Percentiles rank a stretch among this genome's conserved stretches.
Evolutionary conservation across 2,329 filamentous ascomycete species (phyloP).

Genomic region (Ascochyta lentis): DNA sequence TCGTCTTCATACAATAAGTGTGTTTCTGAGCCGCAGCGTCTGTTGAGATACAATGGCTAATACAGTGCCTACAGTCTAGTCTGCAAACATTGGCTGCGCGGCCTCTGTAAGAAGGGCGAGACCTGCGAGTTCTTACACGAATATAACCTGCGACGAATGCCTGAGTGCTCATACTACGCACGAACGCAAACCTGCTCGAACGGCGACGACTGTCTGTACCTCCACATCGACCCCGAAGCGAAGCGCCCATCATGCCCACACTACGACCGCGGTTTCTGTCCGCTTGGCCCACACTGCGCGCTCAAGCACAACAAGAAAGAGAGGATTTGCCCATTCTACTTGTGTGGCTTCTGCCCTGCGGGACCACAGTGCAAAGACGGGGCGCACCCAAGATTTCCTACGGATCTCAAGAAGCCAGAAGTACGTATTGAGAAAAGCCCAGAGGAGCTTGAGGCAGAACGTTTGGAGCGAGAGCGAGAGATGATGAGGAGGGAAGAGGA

Average conservation of each 20-base stretch:
- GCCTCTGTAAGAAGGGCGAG: constrained; percentile 96
- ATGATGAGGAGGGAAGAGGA: constrained; percentile 51
- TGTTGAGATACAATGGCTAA: constrained; percentile 12
- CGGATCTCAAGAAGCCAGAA: constrained; percentile 67
- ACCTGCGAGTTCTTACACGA: constrained; percentile 98
- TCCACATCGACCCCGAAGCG: constrained; percentile 84
- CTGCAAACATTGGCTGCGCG: constrained; percentile 98
- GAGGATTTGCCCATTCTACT: constrained; percentile 80
- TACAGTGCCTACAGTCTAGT: constrained; percentile 65
- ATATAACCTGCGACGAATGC: constrained; percentile 98
- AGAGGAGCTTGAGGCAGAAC: constrained; percentile 69
- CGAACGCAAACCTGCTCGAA: constrained; percentile 94
- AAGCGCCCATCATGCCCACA: constrained; percentile 70
- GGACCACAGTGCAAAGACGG: constrained; percentile 77
- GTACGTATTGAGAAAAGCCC: constrained; percentile 73
- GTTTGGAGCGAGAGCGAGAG: constrained; percentile 57
- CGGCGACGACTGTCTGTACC: constrained; percentile 93
- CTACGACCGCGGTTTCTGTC: constrained; percentile 95
- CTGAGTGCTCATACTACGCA: constrained; percentile 96
- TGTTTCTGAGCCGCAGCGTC: constrained; percentile 22
- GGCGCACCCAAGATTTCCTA: constrained; percentile 82
- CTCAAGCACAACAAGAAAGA: constrained; percentile 84
- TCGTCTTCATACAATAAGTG: constrained; percentile 70
- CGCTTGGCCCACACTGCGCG: constrained; percentile 82
- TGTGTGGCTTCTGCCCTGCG: constrained; percentile 94